A percentile compares a stretch with the other conserved stretches of the same genome.
These are phyloP conservation scores for Dictyostelium firmibasis DNA, from an alignment of 78 protist species.

Conservation along the genomic window DNA sequence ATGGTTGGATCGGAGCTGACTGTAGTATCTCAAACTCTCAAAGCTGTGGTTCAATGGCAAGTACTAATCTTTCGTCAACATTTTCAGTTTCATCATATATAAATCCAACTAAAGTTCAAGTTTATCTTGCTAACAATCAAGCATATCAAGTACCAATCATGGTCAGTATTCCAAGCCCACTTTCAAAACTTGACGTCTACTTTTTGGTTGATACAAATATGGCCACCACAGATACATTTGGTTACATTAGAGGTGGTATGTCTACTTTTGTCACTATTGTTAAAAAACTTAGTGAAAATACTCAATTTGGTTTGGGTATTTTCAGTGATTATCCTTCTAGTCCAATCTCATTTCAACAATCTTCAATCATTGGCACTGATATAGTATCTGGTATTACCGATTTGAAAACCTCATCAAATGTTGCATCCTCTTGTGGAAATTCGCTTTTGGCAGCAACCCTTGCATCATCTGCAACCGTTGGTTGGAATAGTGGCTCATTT, in stretches of 20 bases:
- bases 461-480: background rate
- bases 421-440: background rate
- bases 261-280: background rate
- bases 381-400: background rate
- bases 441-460: background rate
- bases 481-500: background rate
- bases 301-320: background rate
- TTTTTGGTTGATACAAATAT: background rate
- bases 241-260: background rate
- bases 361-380: background rate
- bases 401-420: background rate
- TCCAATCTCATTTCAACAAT: background rate
- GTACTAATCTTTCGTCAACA: background rate
- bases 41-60: background rate
- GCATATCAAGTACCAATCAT: background rate
- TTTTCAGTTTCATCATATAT: background rate
- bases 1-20: slow-evolving; percentile 25
- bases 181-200: background rate
- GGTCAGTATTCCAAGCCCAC: background rate
- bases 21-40: background rate
- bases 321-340: background rate
- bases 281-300: background rate
- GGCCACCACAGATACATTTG: background rate
- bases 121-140: background rate
- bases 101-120: slow-evolving; percentile 12